Base-by-base conservation (phyloP, 176 grass and related monocot genomes). In the Ananas comosus region DNA sequence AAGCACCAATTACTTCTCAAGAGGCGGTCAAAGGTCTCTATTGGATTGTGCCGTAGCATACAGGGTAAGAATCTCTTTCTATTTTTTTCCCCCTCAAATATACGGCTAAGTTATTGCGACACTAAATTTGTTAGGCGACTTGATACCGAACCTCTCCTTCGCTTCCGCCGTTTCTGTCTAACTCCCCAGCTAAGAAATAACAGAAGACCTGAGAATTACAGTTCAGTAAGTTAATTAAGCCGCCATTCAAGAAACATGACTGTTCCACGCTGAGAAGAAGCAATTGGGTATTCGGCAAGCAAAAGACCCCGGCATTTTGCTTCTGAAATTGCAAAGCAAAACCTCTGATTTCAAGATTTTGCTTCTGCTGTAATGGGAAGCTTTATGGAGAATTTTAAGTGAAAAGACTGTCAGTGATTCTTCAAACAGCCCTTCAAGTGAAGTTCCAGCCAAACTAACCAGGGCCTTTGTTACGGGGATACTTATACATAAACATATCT, bases 151-250 rank as follows among this genome's bases (percentile, higher is more conserved):
- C 86, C 86, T 78, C 87, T 97, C 74, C 86, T 89, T 74, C 84
- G 79, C 19, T 86, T 65, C 1, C 89, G 84, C 9, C 84, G 84
- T 68, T 81, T 97, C 75, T 96, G 91, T 21, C 83, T 86, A 50
- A 83, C 74, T 81, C 83, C 80, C 82, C 80, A 97, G 53, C 93
- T 97, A 65, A 92, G 80, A 66, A 81, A 92, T 64, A 90, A 79
- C 74, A 90, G 64, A 74, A 97, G 53, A 71, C 89, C 93, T 97
- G 89, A 52, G 48, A 70, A 50, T 79, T 73, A 42, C 33, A 42
- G 33, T 42, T 42, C 33, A 42, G 4, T 23, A 42, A 42, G 33
- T 42, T 42, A 7, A 42, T 42, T 42, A 42, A 42, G 33, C 33
- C 33, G 33, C 33, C 33, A 42, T 42, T 42, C 33, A 42, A 42